Evolutionary conservation across 2,329 filamentous ascomycete species (phyloP).

Genomic region (Talaromyces atroroseus): DNA sequence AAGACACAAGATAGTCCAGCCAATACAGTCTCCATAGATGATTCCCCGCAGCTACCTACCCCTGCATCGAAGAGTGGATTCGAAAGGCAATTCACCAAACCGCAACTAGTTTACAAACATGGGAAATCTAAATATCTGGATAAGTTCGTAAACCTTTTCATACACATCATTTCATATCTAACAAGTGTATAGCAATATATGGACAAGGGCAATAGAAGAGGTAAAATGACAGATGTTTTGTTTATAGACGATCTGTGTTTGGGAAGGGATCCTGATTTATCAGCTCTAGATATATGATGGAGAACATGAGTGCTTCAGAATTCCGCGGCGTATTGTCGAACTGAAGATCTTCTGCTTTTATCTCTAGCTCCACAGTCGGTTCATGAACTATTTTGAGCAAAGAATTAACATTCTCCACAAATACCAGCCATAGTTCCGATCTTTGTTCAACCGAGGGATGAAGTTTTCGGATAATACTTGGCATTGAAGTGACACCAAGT

Average conservation of each 20-base stretch:
- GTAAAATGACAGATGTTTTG: background rate
- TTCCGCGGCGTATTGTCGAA: background rate
- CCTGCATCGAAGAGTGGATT: background rate
- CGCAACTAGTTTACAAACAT: background rate
- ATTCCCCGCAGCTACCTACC: background rate
- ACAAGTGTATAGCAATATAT: background rate
- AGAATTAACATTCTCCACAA: background rate
- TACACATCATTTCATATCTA: background rate
- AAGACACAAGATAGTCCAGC: background rate
- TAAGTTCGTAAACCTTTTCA: background rate
- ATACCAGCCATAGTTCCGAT: background rate
- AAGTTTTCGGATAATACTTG: background rate
- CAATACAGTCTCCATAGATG: background rate
- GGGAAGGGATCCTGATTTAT: too few relatives aligned
- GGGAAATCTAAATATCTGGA: background rate
- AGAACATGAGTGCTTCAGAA: constrained; percentile 13
- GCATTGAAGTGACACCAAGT: background rate
- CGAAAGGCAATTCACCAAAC: background rate
- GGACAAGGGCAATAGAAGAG: background rate
- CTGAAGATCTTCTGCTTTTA: background rate
- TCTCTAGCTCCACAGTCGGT: background rate
- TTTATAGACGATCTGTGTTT: too few relatives aligned
- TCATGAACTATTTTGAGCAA: constrained; percentile 1
- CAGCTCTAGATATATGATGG: too few relatives aligned
- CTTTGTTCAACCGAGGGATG: background rate